A percentile compares a stretch with the other conserved stretches of the same genome.
Conservation (phyloP, 2,329 filamentous ascomycete genomes). For the Scedosporium aurantiacum region DNA sequence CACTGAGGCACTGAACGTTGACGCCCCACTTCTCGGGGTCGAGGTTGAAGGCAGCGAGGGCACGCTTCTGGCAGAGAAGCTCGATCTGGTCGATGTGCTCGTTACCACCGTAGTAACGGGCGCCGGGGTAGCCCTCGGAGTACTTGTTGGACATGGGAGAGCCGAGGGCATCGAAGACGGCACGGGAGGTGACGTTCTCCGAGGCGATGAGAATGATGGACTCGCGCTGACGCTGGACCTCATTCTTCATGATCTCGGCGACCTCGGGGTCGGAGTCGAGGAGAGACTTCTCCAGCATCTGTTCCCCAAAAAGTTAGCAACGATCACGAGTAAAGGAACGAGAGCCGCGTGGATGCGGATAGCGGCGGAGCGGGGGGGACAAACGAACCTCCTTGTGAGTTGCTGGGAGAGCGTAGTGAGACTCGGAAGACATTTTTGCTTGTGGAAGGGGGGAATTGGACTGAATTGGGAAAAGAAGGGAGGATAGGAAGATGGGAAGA, state of each 20-base stretch:
- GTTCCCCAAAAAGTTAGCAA: conserved; percentile 15
- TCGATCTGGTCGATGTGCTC: conserved; percentile 97
- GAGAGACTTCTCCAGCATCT: conserved; percentile 96
- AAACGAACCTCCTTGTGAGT: conserved; percentile 43
- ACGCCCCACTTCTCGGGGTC: conserved; percentile 91
- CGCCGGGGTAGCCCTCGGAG: conserved; percentile 95
- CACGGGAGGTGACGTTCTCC: conserved; percentile 97
- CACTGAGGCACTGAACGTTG: conserved; percentile 90
- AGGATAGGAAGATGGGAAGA: neutral
- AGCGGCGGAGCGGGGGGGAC: conserved; percentile 2
- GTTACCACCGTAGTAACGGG: conserved; percentile 98
- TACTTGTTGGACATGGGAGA: conserved; percentile 98
- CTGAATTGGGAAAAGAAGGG: neutral
- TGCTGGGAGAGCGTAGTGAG: conserved; percentile 39
- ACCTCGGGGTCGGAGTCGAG: conserved; percentile 89
- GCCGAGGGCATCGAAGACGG: conserved; percentile 94
- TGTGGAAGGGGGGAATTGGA: conserved; percentile 4
- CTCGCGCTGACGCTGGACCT: conserved; percentile 94
- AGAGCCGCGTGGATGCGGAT: conserved; percentile 4
- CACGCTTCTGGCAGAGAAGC: conserved; percentile 86
- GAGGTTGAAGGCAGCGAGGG: conserved; percentile 80
- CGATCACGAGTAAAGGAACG: conserved; percentile 17
- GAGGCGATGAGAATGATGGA: conserved; percentile 98
- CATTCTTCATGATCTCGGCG: conserved; percentile 90
- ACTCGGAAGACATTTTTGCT: conserved; percentile 26